A percentile compares a stretch with the other conserved stretches of the same genome.
Conservation (phyloP, 108 stramenopile species). For the Seminavis robusta region DNA sequence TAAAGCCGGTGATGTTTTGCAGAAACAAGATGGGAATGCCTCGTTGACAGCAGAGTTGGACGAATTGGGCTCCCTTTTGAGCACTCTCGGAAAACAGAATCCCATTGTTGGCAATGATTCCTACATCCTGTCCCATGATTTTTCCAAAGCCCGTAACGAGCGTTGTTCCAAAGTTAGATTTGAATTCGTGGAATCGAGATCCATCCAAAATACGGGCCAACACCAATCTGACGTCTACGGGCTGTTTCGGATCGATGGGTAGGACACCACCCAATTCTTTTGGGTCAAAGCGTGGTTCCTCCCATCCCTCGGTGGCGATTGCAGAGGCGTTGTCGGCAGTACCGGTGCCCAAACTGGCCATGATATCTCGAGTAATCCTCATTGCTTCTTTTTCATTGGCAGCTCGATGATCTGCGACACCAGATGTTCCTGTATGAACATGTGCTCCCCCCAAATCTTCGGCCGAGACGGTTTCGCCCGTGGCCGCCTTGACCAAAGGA, state of each 20-base stretch:
- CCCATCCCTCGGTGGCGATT: slow-evolving; percentile 26
- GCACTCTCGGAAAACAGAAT: slow-evolving; percentile 92
- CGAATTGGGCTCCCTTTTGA: slow-evolving; percentile 95
- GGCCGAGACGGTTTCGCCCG: slow-evolving; percentile 94
- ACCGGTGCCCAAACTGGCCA: slow-evolving; percentile 54
- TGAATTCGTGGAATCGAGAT: slow-evolving; percentile 97
- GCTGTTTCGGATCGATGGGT: slow-evolving; percentile 88
- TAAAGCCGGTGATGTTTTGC: slow-evolving; percentile 98
- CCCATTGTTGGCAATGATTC: slow-evolving; percentile 98
- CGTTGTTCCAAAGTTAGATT: slow-evolving; percentile 91
- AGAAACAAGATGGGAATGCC: slow-evolving; percentile 94
- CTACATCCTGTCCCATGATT: slow-evolving; percentile 90
- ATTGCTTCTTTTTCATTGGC: slow-evolving; percentile 90
- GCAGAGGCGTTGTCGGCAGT: slow-evolving; percentile 25
- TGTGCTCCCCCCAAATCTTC: slow-evolving; percentile 96
- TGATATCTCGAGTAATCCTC: slow-evolving; percentile 74
- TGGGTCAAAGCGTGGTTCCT: slow-evolving; percentile 89
- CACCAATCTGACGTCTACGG: slow-evolving; percentile 94
- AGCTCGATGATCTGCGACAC: slow-evolving; percentile 95
- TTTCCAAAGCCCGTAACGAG: slow-evolving; percentile 95
- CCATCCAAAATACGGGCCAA: slow-evolving; percentile 95
- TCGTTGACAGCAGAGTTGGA: slow-evolving; percentile 97
- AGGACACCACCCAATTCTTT: slow-evolving; percentile 89
- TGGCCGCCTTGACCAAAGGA: slow-evolving; percentile 97
- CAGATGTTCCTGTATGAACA: slow-evolving; percentile 87